Evolutionary conservation across 2,329 filamentous ascomycete genomes (phyloP).

Genomic region (Fusarium illudens): DNA sequence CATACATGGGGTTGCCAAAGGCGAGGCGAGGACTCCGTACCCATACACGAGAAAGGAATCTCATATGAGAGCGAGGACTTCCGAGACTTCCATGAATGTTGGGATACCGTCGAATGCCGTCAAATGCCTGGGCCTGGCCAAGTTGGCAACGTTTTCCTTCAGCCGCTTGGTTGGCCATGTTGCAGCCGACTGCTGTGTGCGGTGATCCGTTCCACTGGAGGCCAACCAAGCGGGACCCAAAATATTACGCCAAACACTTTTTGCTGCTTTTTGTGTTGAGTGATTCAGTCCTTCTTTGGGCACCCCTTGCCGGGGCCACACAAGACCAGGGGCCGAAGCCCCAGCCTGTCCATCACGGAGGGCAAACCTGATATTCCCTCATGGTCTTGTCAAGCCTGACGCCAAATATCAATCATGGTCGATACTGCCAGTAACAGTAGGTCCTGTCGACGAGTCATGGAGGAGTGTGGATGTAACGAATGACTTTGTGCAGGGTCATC

Average conservation of each 20-base stretch:
- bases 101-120: not conserved
- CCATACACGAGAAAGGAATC: not conserved
- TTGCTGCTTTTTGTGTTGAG: not conserved
- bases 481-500: constrained; percentile 24
- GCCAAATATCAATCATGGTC: not conserved
- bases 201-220: constrained; percentile 2
- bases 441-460: constrained; percentile 27
- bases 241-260: not conserved
- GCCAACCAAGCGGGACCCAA: not conserved
- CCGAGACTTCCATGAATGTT: not conserved
- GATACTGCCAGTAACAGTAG: not conserved
- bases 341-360: not conserved
- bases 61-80: not conserved
- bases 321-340: not conserved
- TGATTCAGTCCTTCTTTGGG: not conserved
- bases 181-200: not conserved
- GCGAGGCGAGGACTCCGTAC: no score
- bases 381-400: not conserved
- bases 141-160: not conserved
- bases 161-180: not conserved
- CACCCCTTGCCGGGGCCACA: not conserved
- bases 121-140: not conserved
- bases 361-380: not conserved
- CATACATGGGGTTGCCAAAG: not conserved
- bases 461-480: constrained; percentile 11